Evolutionary conservation across 306 rosid species (phyloP).

Genomic region (Dalbergia oliveri): DNA sequence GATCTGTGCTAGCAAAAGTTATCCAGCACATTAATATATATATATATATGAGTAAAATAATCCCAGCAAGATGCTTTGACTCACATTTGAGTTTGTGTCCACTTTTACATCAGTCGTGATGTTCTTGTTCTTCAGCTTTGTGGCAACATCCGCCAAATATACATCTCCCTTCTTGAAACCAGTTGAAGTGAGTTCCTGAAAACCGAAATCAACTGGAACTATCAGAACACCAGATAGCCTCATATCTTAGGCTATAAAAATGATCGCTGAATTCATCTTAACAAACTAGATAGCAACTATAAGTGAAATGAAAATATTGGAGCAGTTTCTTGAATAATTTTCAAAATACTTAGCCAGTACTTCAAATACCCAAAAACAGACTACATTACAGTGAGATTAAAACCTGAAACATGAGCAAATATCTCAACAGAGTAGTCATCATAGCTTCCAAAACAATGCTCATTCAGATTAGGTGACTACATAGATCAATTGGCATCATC

Average conservation of each 20-base stretch:
- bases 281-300: neutral
- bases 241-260: neutral
- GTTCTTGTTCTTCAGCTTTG: conserved; percentile 90
- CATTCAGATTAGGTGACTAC: neutral
- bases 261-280: conserved; percentile 13
- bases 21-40: neutral
- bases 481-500: neutral
- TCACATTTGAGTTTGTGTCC: conserved; percentile 86
- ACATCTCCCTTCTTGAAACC: conserved; percentile 81
- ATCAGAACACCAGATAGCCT: conserved; percentile 5
- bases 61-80: conserved; percentile 31
- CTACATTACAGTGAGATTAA: neutral
- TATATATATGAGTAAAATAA: neutral
- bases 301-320: neutral
- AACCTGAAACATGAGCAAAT: neutral
- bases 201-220: conserved; percentile 13
- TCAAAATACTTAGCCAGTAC: neutral
- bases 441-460: conserved; percentile 5
- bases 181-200: conserved; percentile 82
- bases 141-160: conserved; percentile 76
- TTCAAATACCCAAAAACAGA: neutral
- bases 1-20: neutral
- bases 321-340: conserved; percentile 7
- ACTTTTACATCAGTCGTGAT: conserved; percentile 92
- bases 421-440: neutral